Conservation (phyloP, 2,329 filamentous ascomycete species). For the Xylaria sp. region DNA sequence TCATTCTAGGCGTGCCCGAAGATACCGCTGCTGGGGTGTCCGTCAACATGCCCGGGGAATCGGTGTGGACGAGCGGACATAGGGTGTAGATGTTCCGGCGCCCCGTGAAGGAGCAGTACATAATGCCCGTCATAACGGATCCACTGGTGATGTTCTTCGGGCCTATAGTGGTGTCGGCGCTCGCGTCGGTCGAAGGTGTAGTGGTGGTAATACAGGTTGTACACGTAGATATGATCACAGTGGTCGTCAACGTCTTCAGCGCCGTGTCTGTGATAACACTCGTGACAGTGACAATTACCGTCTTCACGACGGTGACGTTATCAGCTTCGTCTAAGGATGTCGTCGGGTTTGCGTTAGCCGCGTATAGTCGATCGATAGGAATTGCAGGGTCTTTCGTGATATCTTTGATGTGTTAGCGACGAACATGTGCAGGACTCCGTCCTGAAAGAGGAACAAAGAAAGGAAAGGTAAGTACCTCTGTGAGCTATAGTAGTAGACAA, state of each 20-base stretch:
- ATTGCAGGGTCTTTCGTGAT: not conserved
- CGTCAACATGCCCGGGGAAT: constrained; percentile 32
- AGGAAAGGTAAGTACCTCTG: constrained; percentile 15
- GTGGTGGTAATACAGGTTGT: constrained; percentile 8
- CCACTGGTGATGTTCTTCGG: not conserved
- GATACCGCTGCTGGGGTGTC: constrained; percentile 17
- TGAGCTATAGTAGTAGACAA: not conserved
- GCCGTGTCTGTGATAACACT: constrained; percentile 29
- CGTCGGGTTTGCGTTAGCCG: not conserved
- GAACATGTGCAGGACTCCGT: no score
- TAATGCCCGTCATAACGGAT: constrained; percentile 33
- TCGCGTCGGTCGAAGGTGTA: not conserved
- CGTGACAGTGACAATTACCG: constrained; percentile 32
- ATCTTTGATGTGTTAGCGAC: constrained; percentile 20
- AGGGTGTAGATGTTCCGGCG: constrained; percentile 38
- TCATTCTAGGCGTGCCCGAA: not conserved
- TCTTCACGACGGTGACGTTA: constrained; percentile 25
- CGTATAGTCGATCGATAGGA: not conserved
- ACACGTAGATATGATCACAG: constrained; percentile 27
- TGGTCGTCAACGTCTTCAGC: constrained; percentile 29
- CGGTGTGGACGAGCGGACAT: constrained; percentile 23
- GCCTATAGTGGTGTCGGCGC: not conserved
- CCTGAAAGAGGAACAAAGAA: not conserved
- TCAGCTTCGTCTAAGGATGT: not conserved
- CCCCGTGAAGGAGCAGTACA: constrained; percentile 41